Conservation (phyloP, 352 stramenopile genomes). For the Detonula confervacea region DNA sequence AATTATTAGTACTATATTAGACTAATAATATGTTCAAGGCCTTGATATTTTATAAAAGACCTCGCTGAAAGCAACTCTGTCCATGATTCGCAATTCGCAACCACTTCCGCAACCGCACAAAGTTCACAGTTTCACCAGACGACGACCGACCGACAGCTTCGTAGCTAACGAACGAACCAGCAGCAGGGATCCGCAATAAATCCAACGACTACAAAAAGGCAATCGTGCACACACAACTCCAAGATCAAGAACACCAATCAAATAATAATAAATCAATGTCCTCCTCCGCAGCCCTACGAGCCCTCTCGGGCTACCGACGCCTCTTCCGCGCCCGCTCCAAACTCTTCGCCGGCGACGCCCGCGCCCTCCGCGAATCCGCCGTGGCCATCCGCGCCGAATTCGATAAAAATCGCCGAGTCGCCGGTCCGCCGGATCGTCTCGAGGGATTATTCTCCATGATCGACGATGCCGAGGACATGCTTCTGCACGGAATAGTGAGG, state of each 20-base stretch:
- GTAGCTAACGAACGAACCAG: no score
- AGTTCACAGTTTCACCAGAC: no score
- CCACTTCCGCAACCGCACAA: no score
- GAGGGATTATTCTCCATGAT: slow-evolving; percentile 74
- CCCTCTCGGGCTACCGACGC: slow-evolving; percentile 71
- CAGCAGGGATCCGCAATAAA: no score
- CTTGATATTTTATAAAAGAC: no score
- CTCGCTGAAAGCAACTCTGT: no score
- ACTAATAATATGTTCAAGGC: no score
- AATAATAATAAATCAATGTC: slow-evolving; percentile 20
- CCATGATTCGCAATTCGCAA: no score
- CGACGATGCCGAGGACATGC: slow-evolving; percentile 82
- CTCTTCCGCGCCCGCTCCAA: slow-evolving; percentile 69
- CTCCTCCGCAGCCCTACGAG: slow-evolving; percentile 37
- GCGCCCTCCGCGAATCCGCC: slow-evolving; percentile 66
- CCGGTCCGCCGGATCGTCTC: slow-evolving; percentile 57
- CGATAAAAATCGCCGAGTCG: slow-evolving; percentile 54
- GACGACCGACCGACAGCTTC: no score
- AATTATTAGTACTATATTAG: no score
- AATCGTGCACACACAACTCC: neutral
- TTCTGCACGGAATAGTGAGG: slow-evolving; percentile 75
- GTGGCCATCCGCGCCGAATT: slow-evolving; percentile 76
- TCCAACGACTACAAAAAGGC: no score
- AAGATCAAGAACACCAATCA: neutral
- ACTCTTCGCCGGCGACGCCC: slow-evolving; percentile 67